phyloP scores from a whole-genome alignment of 1,139 yeast genomes.

The Pichia sp. region DNA sequence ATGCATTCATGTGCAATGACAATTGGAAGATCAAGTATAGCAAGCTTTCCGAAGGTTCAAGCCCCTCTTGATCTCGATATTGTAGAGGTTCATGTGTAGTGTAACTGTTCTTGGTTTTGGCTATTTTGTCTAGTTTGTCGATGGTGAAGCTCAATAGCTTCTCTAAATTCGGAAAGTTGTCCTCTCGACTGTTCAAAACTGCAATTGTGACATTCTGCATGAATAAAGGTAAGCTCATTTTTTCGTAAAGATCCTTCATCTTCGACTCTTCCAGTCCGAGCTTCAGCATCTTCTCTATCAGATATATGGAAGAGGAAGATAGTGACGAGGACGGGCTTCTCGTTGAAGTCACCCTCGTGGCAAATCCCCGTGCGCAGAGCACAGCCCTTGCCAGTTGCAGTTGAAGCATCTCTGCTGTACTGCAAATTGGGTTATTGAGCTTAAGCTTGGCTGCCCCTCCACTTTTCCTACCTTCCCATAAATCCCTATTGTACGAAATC shows the following conservation, averaged over 20 bases:
- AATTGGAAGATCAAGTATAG: not conserved
- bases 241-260: not conserved
- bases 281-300: not conserved
- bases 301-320: slow-evolving; percentile 1
- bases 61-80: not conserved
- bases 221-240: slow-evolving; percentile 3
- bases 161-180: not conserved
- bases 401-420: not conserved
- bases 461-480: not conserved
- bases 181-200: not conserved
- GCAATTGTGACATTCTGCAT: slow-evolving; percentile 4
- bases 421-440: not conserved
- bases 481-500: not conserved
- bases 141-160: not conserved
- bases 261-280: not conserved
- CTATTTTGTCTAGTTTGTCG: not conserved
- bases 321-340: not conserved
- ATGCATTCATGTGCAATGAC: not conserved
- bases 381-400: not conserved
- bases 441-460: too few species aligned
- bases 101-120: not conserved
- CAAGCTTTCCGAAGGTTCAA: not conserved
- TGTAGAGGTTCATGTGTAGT: not conserved
- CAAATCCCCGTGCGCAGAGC: not conserved
- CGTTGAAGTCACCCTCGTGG: not conserved